Conservation (phyloP, 2,329 filamentous ascomycete species). For the Calonectria fujianensis region DNA sequence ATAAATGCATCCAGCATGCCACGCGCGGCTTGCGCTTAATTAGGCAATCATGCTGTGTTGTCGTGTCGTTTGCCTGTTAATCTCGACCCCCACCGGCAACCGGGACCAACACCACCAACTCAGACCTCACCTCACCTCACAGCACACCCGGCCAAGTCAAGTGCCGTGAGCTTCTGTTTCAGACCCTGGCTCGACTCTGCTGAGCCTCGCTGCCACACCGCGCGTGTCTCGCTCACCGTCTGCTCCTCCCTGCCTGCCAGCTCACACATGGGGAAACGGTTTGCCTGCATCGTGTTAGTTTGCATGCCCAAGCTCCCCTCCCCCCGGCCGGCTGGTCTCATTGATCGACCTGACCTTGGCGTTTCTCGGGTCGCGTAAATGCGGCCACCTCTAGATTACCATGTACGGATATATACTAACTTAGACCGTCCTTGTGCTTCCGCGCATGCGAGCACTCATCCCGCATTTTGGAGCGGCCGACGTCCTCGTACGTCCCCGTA, state of each 20-base stretch:
- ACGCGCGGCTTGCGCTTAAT: constrained; percentile 36
- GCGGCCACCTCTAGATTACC: constrained; percentile 22
- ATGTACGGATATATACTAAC: constrained; percentile 18
- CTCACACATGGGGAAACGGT: constrained; percentile 34
- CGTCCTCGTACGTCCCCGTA: constrained; percentile 38
- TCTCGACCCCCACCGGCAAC: constrained; percentile 7
- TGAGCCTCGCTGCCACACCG: constrained; percentile 35
- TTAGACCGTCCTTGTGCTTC: background rate
- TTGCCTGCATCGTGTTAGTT: constrained; percentile 18
- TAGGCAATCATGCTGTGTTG: constrained; percentile 32
- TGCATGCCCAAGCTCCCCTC: constrained; percentile 19
- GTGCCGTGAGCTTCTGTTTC: constrained; percentile 32
- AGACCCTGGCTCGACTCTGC: constrained; percentile 31
- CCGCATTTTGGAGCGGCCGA: constrained; percentile 27
- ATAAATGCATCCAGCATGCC: constrained; percentile 9
- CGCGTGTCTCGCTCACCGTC: constrained; percentile 24
- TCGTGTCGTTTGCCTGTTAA: constrained; percentile 14
- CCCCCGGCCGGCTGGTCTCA: background rate
- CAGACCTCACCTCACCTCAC: constrained; percentile 17
- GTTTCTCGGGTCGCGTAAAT: constrained; percentile 26
- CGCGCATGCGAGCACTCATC: constrained; percentile 40
- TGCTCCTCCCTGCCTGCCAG: constrained; percentile 19
- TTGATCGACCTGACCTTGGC: constrained; percentile 6
- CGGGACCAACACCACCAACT: constrained; percentile 14
- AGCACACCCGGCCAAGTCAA: constrained; percentile 13